phyloP scores from a whole-genome alignment of 345 rosid species.

The Sisymbrium irio region DNA sequence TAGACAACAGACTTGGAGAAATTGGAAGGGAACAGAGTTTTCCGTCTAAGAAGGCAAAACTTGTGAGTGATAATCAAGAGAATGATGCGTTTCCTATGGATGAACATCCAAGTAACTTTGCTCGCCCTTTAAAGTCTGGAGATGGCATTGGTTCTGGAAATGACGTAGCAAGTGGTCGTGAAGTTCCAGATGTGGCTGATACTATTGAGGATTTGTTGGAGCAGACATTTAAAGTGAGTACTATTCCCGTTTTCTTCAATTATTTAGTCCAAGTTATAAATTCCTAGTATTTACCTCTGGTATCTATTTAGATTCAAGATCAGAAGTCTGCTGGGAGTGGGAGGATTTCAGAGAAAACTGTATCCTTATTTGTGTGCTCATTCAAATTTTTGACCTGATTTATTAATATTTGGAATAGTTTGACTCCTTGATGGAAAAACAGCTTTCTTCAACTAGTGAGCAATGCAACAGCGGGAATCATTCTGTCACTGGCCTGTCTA shows the following conservation, averaged over 20 bases:
- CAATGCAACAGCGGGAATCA: constrained; percentile 48
- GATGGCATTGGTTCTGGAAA: constrained; percentile 36
- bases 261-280: constrained; percentile 17
- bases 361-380: constrained; percentile 50
- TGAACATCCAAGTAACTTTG: constrained; percentile 37
- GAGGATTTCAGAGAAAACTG: constrained; percentile 52
- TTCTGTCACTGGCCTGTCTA: constrained; percentile 65
- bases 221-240: constrained; percentile 82
- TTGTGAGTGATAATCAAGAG: constrained; percentile 39
- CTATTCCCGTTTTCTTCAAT: constrained; percentile 9
- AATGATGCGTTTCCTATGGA: constrained; percentile 36
- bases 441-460: constrained; percentile 52
- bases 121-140: constrained; percentile 32
- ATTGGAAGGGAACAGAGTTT: constrained; percentile 35
- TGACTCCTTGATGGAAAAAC: constrained; percentile 52
- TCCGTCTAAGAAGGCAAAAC: constrained; percentile 57
- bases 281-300: constrained; percentile 28
- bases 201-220: constrained; percentile 87
- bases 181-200: constrained; percentile 86
- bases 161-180: constrained; percentile 45
- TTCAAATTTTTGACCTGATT: neutral
- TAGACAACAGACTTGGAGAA: constrained; percentile 34
- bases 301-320: constrained; percentile 63
- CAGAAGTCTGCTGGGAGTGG: constrained; percentile 58
- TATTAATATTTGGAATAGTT: constrained; percentile 24